Conservation (phyloP, 306 rosid species). For the Ziziphus jujuba region DNA sequence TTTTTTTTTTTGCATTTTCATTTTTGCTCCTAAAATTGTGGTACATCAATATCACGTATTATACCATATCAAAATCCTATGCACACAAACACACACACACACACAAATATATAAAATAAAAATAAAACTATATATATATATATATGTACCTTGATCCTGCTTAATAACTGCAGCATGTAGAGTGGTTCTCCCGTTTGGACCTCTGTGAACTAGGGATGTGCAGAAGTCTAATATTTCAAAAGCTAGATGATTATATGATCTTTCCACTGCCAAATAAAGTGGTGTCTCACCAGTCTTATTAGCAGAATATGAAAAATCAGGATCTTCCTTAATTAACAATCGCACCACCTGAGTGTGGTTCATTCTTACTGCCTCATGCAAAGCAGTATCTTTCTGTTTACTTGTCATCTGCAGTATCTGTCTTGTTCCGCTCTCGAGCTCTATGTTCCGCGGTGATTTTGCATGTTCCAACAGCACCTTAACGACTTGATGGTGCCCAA, state of each 20-base stretch:
- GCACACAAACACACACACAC: too few relatives aligned
- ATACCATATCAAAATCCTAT: too few relatives aligned
- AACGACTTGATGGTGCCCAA: not conserved
- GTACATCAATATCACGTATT: too few relatives aligned
- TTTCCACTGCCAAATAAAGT: constrained; percentile 11
- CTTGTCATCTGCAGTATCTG: not conserved
- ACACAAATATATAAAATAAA: too few relatives aligned
- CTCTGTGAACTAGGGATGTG: not conserved
- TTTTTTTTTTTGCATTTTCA: too few relatives aligned
- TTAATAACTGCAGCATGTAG: constrained; percentile 1
- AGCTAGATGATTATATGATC: accelerated
- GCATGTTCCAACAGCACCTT: not conserved
- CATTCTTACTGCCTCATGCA: constrained; percentile 14
- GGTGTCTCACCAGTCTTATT: constrained; percentile 12
- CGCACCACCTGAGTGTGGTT: not conserved
- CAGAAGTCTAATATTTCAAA: not conserved
- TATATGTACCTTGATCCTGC: not conserved
- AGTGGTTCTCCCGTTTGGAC: not conserved
- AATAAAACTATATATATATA: too few relatives aligned
- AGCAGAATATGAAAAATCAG: not conserved
- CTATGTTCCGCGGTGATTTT: too few relatives aligned
- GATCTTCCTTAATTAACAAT: not conserved
- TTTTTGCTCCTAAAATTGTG: too few relatives aligned
- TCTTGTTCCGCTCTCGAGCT: not conserved
- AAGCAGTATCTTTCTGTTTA: not conserved